Evolutionary conservation across 164 flowering plant species (phyloP), one percentile per base, ranked within the genome.

Genomic region (Piper longum): DNA sequence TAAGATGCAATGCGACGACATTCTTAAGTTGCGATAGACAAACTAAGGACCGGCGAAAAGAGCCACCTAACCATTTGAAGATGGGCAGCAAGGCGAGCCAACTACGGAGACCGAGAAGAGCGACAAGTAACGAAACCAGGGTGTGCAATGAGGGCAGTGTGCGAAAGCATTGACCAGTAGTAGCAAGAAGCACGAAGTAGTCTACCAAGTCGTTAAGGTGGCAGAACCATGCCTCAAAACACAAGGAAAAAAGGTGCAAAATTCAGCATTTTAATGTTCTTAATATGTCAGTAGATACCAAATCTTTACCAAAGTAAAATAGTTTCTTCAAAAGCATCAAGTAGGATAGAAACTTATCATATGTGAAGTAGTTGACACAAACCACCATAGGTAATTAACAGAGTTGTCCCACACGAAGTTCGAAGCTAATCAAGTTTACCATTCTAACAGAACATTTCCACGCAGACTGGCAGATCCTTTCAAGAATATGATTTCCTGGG

Each of bases 331-430:
- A 71, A 73, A 18, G 71, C 58, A 63, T 57, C 48, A 70, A 71
- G 75, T 70, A 73, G 64, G 76, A 72, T 74, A 68, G 75, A 70
- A 76, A 83, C 87, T 81, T 81, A 83, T 68, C 86, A 85, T 80
- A 79, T 71, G 71, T 72, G 67, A 74, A 68, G 79, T 64, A 74
- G 78, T 61, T 26, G 78, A 73, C 68, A 79, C 80, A 72, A 82
- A 66, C 76, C 75, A 48, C 75, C 67, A 68, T 62, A 67, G 59
- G 79, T 71, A 63, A 66, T 44, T 80, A 72, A 75, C 64, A 79
- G 61, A 43, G 79, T 70, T 66, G 57, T 63, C 41, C 70, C 67
- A 36, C 5, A 57, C 39, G 41, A 41, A 57, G 60, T 57, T 54
- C 62, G 69, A 70, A 56, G 76, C 75, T 64, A 70, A 71, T 77